A percentile compares a stretch with the other conserved stretches of the same genome.
Evolutionary conservation across 1,284 basidiomycete genomes (phyloP).

Genomic region (Ceratobasidium sp.): DNA sequence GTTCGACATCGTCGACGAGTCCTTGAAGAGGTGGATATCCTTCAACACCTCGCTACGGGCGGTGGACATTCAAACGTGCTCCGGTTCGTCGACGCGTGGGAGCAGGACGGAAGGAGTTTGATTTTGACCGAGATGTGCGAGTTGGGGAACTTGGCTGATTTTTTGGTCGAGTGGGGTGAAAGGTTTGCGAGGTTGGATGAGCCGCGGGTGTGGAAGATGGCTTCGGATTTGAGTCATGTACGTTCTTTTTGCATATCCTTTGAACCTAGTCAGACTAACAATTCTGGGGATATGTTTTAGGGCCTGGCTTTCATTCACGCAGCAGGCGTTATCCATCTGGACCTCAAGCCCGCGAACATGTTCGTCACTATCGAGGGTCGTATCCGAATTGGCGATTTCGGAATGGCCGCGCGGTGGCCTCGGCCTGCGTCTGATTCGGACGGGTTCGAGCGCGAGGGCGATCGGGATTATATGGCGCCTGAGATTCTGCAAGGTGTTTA

Average conservation of each 20-base stretch:
- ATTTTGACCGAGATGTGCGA: conserved; percentile 97
- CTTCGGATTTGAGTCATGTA: conserved; percentile 90
- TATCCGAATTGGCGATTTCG: conserved; percentile 99
- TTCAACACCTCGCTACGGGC: conserved; percentile 77
- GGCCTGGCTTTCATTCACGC: conserved; percentile 92
- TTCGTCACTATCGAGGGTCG: conserved; percentile 91
- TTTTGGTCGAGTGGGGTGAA: conserved; percentile 93
- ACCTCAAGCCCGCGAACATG: conserved; percentile 98
- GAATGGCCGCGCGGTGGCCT: conserved; percentile 92
- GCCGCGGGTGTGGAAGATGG: conserved; percentile 95
- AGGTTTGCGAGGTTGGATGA: conserved; percentile 90
- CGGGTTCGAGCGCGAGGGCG: conserved; percentile 93
- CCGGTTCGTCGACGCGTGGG: conserved; percentile 96
- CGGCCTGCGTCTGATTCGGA: conserved; percentile 63
- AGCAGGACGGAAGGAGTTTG: conserved; percentile 89
- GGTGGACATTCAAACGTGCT: conserved; percentile 82
- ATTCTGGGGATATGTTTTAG: no score
- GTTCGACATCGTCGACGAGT: conserved; percentile 91
- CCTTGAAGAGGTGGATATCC: conserved; percentile 94
- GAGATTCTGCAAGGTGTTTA: conserved; percentile 94
- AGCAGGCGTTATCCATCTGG: conserved; percentile 91
- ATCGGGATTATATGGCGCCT: conserved; percentile 98
- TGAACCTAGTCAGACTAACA: no score
- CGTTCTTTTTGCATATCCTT: conserved; percentile 61
- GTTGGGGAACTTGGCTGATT: conserved; percentile 90